Conservation (phyloP, 2,329 filamentous ascomycete species). For the Rhynchosporium agropyri region DNA sequence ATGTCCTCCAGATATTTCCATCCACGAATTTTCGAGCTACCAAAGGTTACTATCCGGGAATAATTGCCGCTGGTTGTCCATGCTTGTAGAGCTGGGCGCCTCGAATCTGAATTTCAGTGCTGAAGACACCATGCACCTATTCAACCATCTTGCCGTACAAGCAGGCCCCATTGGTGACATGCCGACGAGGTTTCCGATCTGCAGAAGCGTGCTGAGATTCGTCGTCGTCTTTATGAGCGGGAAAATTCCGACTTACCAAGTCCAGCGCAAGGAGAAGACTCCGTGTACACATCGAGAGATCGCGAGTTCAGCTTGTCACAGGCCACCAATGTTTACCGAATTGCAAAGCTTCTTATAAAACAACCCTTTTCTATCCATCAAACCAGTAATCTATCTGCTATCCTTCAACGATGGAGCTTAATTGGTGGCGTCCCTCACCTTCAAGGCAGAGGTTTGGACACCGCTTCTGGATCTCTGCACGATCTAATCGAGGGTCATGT, state of each 20-base stretch:
- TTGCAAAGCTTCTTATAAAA: slow-evolving; percentile 22
- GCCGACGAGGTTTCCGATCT: too few relatives aligned
- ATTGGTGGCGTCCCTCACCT: slow-evolving; percentile 40
- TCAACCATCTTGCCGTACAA: slow-evolving; percentile 57
- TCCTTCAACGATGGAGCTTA: slow-evolving; percentile 37
- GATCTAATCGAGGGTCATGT: slow-evolving; percentile 39
- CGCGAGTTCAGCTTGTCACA: slow-evolving; percentile 19
- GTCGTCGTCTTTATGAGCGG: slow-evolving; percentile 30
- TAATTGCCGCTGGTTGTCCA: slow-evolving; percentile 49
- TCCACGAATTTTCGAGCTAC: slow-evolving; percentile 53
- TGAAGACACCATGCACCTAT: slow-evolving; percentile 51
- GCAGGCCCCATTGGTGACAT: slow-evolving; percentile 52
- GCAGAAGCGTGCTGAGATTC: slow-evolving; percentile 3
- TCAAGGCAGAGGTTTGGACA: slow-evolving; percentile 17
- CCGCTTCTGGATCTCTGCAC: slow-evolving; percentile 32
- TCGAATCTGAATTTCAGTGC: slow-evolving; percentile 62
- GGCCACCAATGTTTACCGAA: slow-evolving; percentile 31
- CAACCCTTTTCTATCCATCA: slow-evolving; percentile 21
- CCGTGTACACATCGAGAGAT: slow-evolving; percentile 25
- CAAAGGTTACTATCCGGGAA: slow-evolving; percentile 48
- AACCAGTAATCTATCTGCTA: slow-evolving; percentile 20
- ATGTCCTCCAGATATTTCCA: slow-evolving; percentile 49
- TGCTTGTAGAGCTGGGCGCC: slow-evolving; percentile 53
- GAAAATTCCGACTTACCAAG: slow-evolving; percentile 15
- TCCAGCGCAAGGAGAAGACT: slow-evolving; percentile 7